phyloP scores from a whole-genome alignment of 306 rosid genomes.

The Quercus berberidifolia region DNA sequence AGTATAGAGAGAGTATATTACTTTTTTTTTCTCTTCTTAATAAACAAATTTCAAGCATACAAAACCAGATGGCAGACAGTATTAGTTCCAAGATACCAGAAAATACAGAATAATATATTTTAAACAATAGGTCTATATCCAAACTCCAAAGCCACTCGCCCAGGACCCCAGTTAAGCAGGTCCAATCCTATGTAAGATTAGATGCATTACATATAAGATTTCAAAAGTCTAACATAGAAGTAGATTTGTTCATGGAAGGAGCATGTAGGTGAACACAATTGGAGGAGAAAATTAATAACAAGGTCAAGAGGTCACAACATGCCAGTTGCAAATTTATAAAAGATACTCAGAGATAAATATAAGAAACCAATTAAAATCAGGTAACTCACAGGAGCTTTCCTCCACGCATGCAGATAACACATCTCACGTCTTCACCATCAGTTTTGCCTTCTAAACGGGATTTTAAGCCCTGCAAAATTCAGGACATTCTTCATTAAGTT shows the following conservation, averaged over 20 bases:
- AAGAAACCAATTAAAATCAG: background rate
- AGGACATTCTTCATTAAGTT: slow-evolving; percentile 2
- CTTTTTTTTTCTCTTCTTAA: no score
- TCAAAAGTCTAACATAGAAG: background rate
- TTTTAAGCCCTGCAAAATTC: background rate
- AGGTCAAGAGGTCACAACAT: background rate
- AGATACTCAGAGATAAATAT: background rate
- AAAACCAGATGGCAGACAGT: background rate
- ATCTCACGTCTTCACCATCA: background rate
- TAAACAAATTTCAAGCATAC: no score
- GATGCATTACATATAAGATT: background rate
- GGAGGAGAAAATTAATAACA: background rate
- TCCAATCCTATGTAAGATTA: background rate
- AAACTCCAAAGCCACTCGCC: background rate
- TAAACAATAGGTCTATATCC: background rate
- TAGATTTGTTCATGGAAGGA: background rate
- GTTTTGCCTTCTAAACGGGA: background rate
- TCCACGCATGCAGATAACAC: slow-evolving; percentile 27
- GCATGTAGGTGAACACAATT: background rate
- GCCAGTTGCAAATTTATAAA: background rate
- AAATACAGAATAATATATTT: background rate
- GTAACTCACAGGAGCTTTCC: slow-evolving; percentile 37
- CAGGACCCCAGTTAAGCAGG: background rate
- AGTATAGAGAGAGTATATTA: no score
- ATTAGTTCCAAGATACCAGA: background rate